Conservation (phyloP, 331 rosid genomes). For the Stylosanthes scabra region DNA sequence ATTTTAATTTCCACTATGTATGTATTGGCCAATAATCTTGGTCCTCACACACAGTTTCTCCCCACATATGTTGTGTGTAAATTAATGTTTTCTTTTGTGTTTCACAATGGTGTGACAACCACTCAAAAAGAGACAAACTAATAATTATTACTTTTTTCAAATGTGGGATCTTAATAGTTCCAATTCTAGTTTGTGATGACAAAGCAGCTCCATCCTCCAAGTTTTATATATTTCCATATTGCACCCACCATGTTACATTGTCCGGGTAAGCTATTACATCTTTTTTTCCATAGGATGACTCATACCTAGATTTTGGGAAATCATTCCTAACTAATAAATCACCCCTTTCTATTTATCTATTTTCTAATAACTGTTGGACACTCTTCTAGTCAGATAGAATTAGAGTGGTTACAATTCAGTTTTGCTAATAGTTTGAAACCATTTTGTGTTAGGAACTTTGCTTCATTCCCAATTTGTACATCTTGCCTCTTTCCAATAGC, state of each 20-base stretch:
- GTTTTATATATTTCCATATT: constrained; percentile 12
- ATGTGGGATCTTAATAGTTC: constrained; percentile 19
- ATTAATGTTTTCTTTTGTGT: constrained; percentile 36
- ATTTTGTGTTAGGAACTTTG: no score
- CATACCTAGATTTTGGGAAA: constrained; percentile 28
- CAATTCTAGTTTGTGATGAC: constrained; percentile 7
- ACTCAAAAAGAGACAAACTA: constrained; percentile 31
- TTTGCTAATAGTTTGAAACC: no score
- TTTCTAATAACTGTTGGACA: neutral
- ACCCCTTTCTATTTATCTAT: neutral
- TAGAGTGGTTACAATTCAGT: no score
- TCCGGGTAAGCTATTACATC: neutral
- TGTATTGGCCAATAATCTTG: constrained; percentile 43
- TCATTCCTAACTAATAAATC: constrained; percentile 3
- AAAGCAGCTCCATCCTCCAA: constrained; percentile 23
- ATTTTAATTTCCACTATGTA: constrained; percentile 20
- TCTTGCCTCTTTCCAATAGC: no score
- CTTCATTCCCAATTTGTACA: no score
- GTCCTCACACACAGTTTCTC: constrained; percentile 36
- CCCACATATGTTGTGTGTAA: constrained; percentile 28
- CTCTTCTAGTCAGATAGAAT: no score
- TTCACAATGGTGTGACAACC: constrained; percentile 42
- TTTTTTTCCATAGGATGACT: constrained; percentile 28
- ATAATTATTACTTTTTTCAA: constrained; percentile 1
- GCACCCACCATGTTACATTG: constrained; percentile 18